Conservation (phyloP, 169 alveolate species). For the Eimeria necatrix region DNA sequence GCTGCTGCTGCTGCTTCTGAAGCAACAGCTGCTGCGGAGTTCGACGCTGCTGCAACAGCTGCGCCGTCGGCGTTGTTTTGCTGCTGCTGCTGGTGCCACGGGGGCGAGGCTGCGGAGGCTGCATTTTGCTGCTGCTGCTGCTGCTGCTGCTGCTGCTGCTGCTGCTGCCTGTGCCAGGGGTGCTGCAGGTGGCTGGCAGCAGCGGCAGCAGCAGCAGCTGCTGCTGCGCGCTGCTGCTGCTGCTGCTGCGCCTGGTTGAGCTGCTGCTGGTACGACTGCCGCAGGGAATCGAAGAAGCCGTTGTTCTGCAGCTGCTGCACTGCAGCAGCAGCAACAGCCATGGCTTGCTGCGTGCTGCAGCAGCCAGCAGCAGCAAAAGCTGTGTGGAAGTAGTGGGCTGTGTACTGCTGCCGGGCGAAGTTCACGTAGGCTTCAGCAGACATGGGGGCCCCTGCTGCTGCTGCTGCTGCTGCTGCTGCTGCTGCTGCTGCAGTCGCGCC, state of each 20-base stretch:
- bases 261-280: background rate
- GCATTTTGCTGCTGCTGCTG: no score
- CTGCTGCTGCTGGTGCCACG: background rate
- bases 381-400: slow-evolving; percentile 27
- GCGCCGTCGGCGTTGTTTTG: background rate
- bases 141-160: background rate
- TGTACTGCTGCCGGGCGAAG: slow-evolving; percentile 60
- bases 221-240: background rate
- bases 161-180: no score
- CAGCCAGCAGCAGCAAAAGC: background rate
- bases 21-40: background rate
- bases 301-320: slow-evolving; percentile 42
- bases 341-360: slow-evolving; percentile 4
- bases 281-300: slow-evolving; percentile 21
- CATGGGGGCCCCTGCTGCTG: background rate
- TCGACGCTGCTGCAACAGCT: background rate
- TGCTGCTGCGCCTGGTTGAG: background rate
- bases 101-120: no score
- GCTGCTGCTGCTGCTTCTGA: background rate
- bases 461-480: background rate
- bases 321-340: background rate
- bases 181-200: no score
- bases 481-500: no score
- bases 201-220: no score
- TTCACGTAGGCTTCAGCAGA: background rate